A percentile compares a stretch with the other conserved stretches of the same genome.
Evolutionary conservation across 192 early-diverging fungal genomes (phyloP).

Genomic region (Thamnidium elegans): DNA sequence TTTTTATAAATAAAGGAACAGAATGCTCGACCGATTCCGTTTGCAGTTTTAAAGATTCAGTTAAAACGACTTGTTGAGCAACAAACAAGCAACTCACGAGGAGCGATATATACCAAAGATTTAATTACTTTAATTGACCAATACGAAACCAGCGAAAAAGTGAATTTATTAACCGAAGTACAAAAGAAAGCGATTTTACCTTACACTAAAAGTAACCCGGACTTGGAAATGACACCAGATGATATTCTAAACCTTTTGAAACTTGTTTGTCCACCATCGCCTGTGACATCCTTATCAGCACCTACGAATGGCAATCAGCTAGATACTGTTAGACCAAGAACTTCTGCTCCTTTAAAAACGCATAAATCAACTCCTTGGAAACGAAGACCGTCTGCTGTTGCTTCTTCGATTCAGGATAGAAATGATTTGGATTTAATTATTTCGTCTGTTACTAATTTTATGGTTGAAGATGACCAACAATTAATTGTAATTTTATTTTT

Average conservation of each 20-base stretch:
- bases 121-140: constrained; percentile 32
- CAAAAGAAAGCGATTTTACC: constrained; percentile 35
- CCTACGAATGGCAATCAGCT: constrained; percentile 13
- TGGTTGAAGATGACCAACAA: neutral
- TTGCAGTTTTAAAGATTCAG: constrained; percentile 27
- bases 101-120: constrained; percentile 37
- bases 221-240: constrained; percentile 44
- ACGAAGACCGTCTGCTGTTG: constrained; percentile 6
- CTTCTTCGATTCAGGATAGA: constrained; percentile 1
- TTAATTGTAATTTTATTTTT: neutral
- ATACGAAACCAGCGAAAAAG: constrained; percentile 31
- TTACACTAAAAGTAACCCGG: constrained; percentile 32
- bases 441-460: neutral
- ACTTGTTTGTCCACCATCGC: constrained; percentile 24
- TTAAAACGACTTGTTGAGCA: constrained; percentile 20
- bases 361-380: constrained; percentile 14
- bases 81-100: constrained; percentile 11
- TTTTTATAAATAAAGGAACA: neutral
- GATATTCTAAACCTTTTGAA: constrained; percentile 40
- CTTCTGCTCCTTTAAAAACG: constrained; percentile 18
- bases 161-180: constrained; percentile 30
- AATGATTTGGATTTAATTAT: neutral
- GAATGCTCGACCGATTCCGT: constrained; percentile 21
- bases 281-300: constrained; percentile 21
- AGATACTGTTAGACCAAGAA: constrained; percentile 3